Evolutionary conservation across 2,329 filamentous ascomycete genomes (phyloP).

Genomic region (Hirsutella rhossiliensis): DNA sequence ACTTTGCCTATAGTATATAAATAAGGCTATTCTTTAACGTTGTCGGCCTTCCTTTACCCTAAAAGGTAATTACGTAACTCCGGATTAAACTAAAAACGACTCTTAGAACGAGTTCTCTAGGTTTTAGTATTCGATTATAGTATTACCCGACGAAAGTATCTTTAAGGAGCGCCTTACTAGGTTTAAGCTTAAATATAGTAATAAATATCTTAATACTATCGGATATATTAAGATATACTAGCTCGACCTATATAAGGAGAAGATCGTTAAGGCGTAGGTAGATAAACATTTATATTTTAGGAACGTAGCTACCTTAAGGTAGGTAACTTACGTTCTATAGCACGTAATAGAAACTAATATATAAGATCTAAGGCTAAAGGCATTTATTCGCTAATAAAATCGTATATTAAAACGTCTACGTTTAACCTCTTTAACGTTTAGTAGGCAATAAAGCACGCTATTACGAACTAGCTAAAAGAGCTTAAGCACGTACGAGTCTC

Average conservation of each 20-base stretch:
- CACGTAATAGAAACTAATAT: background rate
- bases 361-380: conserved; percentile 2
- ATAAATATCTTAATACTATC: too few species aligned
- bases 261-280: conserved; percentile 10
- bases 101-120: conserved; percentile 8
- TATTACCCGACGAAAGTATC: conserved; percentile 6
- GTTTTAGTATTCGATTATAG: conserved; percentile 9
- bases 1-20: conserved; percentile 8
- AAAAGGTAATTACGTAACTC: background rate
- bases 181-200: too few species aligned
- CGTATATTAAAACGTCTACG: too few species aligned
- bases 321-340: too few species aligned
- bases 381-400: too few species aligned
- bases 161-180: too few species aligned
- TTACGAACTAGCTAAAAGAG: conserved; percentile 9
- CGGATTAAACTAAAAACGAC: background rate
- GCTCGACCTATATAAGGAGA: conserved; percentile 11
- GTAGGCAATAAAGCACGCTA: background rate
- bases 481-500: conserved; percentile 5
- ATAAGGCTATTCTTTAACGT: too few species aligned
- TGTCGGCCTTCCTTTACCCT: conserved; percentile 3
- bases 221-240: too few species aligned
- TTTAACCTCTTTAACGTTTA: too few species aligned
- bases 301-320: too few species aligned
- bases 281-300: conserved; percentile 7